Evolutionary conservation across 257 asterid species (phyloP), one percentile per base, ranked within the genome.

Genomic region (Solanum ahanhuiri): DNA sequence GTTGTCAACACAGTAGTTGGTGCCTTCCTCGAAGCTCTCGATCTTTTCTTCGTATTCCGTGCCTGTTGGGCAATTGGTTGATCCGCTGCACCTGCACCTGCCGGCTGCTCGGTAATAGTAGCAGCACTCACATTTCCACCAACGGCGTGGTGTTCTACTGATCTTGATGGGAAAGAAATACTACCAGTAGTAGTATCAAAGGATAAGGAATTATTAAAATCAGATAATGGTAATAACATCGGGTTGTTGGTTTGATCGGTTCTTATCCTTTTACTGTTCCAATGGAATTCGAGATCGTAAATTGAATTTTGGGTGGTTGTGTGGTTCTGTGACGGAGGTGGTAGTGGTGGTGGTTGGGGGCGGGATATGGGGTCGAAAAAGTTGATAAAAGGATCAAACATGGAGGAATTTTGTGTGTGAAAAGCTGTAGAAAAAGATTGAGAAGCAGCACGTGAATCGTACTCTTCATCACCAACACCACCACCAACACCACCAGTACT

Each of bases 21-120:
- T 1, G 98, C 98, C n/a, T 98, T 97, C 86, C 98, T 86, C 11
- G 99, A 95, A 2, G 98, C 99, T 86, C 99, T 90, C 1, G 99
- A 90, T 81, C 98, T 89, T 89, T 96, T 96, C 92, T 89, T 93
- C 9, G 97, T 89, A 88, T 92, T 94, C 73, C 88, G 70, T 85
- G 92, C 25, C 37, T 31, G 51, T 33, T n/a, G 82, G 1, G 60
- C 15, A 39, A 7, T 23, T n/a, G 83, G 35, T 81, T 28, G 57
- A 45, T 63, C 87, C 30, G 72, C 28, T 25, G 82, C 54, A 45
- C 2, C 15, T 11, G 51, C 9, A 7, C 12, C 45, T 9, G 45
- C 87, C 22, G 87, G 84, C 9, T 20, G 64, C 23, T 60, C 20
- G 9, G 43, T 11, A 11, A 31, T 1, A 39, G 60, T 79, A 45